Percentiles rank a stretch among this genome's conserved stretches.
Evolutionary conservation across 148 eudicot genomes (phyloP).

Genomic region (Diospyros kaki): DNA sequence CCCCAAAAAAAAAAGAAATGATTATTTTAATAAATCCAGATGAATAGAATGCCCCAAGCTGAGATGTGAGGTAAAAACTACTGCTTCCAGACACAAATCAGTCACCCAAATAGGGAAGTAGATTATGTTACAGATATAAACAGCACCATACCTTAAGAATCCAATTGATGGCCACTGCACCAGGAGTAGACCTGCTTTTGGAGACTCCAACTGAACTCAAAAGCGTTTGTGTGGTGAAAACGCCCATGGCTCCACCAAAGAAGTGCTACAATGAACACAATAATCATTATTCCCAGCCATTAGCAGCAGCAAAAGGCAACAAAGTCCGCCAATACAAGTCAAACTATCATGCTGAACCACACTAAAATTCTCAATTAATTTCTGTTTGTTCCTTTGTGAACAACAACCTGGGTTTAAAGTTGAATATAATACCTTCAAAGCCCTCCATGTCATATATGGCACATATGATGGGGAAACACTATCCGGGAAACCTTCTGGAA

Average conservation of each 20-base stretch:
- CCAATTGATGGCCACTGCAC: slow-evolving; percentile 98
- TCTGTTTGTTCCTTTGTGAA: not conserved
- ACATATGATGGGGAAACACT: slow-evolving; percentile 89
- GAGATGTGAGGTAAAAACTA: not conserved
- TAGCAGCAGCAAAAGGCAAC: slow-evolving; percentile 7
- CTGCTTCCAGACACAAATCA: not conserved
- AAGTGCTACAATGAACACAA: slow-evolving; percentile 56
- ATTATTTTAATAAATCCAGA: not conserved
- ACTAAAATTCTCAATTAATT: not conserved
- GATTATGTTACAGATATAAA: not conserved
- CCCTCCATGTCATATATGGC: slow-evolving; percentile 99
- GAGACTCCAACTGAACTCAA: slow-evolving; percentile 83
- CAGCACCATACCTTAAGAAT: slow-evolving; percentile 72
- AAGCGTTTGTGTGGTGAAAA: slow-evolving; percentile 90
- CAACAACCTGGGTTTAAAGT: not conserved
- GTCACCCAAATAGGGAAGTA: not conserved
- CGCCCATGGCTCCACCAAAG: slow-evolving; percentile 99
- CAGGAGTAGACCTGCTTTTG: slow-evolving; percentile 54
- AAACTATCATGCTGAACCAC: not conserved
- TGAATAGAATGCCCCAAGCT: slow-evolving; percentile 1
- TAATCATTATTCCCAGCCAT: not conserved
- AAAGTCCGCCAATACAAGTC: not conserved
- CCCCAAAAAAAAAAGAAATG: slow-evolving; percentile 16
- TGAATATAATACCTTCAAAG: slow-evolving; percentile 62
- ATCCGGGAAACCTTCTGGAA: slow-evolving; percentile 98